A percentile compares a stretch with the other conserved stretches of the same genome.
These are phyloP conservation scores for Rubia balearica DNA, from an alignment of 305 asterid species.

Conservation along the genomic window DNA sequence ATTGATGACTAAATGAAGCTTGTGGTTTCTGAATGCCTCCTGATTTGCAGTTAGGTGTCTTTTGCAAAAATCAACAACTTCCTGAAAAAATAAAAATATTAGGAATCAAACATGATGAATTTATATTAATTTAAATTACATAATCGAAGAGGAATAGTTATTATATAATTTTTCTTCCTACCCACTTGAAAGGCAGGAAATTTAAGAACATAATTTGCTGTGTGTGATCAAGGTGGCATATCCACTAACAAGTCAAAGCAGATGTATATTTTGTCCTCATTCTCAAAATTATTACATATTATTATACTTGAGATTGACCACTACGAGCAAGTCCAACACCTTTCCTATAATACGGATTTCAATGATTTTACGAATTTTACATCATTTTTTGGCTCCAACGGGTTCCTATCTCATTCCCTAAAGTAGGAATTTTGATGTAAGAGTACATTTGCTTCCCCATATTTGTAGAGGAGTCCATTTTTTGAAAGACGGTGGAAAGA, in stretches of 20 bases:
- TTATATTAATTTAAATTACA: not conserved
- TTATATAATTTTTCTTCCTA: not conserved
- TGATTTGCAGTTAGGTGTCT: conserved; percentile 75
- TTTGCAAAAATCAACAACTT: conserved; percentile 85
- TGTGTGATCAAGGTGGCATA: not conserved
- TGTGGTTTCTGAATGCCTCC: conserved; percentile 64
- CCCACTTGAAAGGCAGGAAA: not conserved
- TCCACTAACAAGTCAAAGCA: conserved; percentile 3
- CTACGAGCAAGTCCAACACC: no score
- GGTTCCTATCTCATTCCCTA: no score
- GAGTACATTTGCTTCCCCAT: no score
- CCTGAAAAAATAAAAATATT: conserved; percentile 38
- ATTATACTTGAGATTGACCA: not conserved
- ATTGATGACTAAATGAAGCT: conserved; percentile 81
- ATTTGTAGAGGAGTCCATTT: no score
- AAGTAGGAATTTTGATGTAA: no score
- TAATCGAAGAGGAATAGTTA: not conserved
- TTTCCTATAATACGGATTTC: no score
- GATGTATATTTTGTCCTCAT: not conserved
- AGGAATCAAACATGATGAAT: not conserved
- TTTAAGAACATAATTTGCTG: not conserved
- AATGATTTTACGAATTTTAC: no score
- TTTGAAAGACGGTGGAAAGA: no score
- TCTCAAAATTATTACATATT: no score
- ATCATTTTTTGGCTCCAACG: no score